Evolutionary conservation across 441 rosid genomes (phyloP).

Genomic region (Adansonia madagascariensis): DNA sequence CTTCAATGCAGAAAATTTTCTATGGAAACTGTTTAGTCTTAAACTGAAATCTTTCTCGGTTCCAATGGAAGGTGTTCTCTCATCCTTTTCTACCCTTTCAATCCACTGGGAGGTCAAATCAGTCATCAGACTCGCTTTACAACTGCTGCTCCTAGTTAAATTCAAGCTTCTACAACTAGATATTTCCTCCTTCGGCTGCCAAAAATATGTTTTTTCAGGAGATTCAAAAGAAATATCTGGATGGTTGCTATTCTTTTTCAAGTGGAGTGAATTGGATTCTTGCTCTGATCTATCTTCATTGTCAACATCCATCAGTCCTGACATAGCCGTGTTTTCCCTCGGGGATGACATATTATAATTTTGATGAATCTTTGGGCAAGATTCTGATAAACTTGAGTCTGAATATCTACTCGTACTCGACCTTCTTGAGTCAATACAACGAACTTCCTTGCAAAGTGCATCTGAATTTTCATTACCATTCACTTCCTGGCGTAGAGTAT

Average conservation of each 20-base stretch:
- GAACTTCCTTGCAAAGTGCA: slow-evolving; percentile 59
- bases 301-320: slow-evolving; percentile 41
- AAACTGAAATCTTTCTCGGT: slow-evolving; percentile 42
- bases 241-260: slow-evolving; percentile 25
- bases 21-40: slow-evolving; percentile 39
- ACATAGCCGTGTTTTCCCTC: slow-evolving; percentile 35
- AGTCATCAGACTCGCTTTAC: slow-evolving; percentile 49
- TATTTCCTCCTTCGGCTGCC: slow-evolving; percentile 45
- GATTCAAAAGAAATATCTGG: slow-evolving; percentile 37
- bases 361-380: slow-evolving; percentile 33
- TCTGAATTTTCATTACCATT: slow-evolving; percentile 49
- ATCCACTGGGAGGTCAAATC: slow-evolving; percentile 27
- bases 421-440: slow-evolving; percentile 51
- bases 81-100: slow-evolving; percentile 42
- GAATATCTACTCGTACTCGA: slow-evolving; percentile 33
- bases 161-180: slow-evolving; percentile 43
- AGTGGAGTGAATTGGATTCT: slow-evolving; percentile 36
- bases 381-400: slow-evolving; percentile 36
- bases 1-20: slow-evolving; percentile 35
- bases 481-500: slow-evolving; percentile 38
- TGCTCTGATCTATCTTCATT: slow-evolving; percentile 40
- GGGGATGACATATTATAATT: slow-evolving; percentile 40
- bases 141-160: slow-evolving; percentile 68
- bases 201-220: slow-evolving; percentile 45
- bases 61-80: slow-evolving; percentile 41